Conservation (phyloP, 306 rosid species). For the Hippophae gyantsensis region DNA sequence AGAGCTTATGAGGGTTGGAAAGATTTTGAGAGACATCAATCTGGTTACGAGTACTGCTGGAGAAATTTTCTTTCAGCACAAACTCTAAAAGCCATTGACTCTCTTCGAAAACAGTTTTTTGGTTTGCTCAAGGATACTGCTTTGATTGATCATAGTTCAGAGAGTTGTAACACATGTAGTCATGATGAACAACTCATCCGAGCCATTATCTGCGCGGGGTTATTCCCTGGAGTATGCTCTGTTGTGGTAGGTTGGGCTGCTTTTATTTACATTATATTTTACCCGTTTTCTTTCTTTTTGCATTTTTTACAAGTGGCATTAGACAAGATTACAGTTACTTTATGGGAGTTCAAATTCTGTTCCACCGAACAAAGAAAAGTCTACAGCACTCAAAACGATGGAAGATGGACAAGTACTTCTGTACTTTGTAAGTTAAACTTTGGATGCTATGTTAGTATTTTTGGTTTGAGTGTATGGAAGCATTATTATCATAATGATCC, state of each 20-base stretch:
- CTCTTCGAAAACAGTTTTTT: conserved; percentile 71
- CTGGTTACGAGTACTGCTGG: conserved; percentile 91
- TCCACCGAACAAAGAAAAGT: conserved; percentile 78
- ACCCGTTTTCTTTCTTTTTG: neutral
- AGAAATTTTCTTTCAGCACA: conserved; percentile 78
- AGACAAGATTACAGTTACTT: no score
- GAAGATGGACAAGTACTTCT: conserved; percentile 85
- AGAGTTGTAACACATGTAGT: conserved; percentile 49
- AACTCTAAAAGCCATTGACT: conserved; percentile 79
- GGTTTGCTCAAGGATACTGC: conserved; percentile 65
- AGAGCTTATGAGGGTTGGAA: conserved; percentile 89
- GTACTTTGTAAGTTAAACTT: conserved; percentile 23
- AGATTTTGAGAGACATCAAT: conserved; percentile 50
- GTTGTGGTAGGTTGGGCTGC: conserved; percentile 56
- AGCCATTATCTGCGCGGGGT: conserved; percentile 69
- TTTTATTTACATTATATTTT: neutral
- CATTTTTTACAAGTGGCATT: no score
- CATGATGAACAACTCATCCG: conserved; percentile 64
- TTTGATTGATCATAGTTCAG: conserved; percentile 43
- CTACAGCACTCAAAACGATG: conserved; percentile 72
- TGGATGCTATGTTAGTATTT: conserved; percentile 3
- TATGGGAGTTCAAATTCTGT: neutral
- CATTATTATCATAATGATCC: conserved; percentile 15
- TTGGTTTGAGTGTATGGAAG: conserved; percentile 3
- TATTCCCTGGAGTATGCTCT: conserved; percentile 89